Conservation (phyloP, 805 yeast genomes). For the Saccharomycopsis olivae region DNA sequence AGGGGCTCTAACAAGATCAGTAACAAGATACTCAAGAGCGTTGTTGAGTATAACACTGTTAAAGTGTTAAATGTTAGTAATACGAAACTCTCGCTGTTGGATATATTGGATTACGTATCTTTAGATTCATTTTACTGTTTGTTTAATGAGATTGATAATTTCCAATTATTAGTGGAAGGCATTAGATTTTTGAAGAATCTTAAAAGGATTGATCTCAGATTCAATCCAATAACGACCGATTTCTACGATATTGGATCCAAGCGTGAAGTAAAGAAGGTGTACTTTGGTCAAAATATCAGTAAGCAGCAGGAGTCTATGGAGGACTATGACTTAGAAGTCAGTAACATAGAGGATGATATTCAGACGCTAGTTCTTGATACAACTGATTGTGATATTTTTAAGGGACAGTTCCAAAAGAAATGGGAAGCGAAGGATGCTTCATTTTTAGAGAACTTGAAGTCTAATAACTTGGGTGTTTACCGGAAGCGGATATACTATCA, state of each 20-base stretch:
- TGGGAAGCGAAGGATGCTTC: conserved; percentile 13
- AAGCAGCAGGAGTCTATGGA: conserved; percentile 16
- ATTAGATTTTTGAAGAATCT: conserved; percentile 12
- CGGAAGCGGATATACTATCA: conserved; percentile 17
- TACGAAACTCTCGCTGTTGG: conserved; percentile 2
- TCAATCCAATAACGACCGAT: conserved; percentile 16
- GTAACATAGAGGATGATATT: conserved; percentile 5
- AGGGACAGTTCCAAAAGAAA: conserved; percentile 11
- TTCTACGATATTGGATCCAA: conserved; percentile 7
- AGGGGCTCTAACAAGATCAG: background rate
- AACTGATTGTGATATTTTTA: conserved; percentile 1
- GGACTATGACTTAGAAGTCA: conserved; percentile 13
- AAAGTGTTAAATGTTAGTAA: conserved; percentile 12
- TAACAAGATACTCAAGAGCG: conserved; percentile 1
- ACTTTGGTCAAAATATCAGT: conserved; percentile 6
- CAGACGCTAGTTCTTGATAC: background rate
- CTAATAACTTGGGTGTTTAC: conserved; percentile 6
- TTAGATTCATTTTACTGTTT: conserved; percentile 14
- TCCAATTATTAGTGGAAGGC: conserved; percentile 12
- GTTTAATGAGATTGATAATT: conserved; percentile 12
- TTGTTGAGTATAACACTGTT: conserved; percentile 9
- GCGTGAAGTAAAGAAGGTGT: conserved; percentile 5
- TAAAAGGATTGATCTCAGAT: conserved; percentile 16
- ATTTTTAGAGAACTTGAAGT: conserved; percentile 12
- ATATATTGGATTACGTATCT: conserved; percentile 3